Conservation (phyloP, 441 rosid species). For the Gossypium trilobum region DNA sequence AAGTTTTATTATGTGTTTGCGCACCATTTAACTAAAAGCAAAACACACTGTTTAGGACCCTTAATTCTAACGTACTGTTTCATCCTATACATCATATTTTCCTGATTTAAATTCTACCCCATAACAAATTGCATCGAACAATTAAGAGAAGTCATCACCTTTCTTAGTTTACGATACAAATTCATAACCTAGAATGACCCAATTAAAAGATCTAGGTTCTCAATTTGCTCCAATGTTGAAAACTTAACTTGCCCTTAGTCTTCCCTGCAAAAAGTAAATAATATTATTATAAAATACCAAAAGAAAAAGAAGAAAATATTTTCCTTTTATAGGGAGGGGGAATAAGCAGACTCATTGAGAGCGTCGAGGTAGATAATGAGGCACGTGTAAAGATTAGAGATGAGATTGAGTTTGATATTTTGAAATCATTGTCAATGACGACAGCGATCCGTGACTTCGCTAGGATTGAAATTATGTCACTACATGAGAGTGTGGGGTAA, state of each 20-base stretch:
- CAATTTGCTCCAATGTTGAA: conserved; percentile 59
- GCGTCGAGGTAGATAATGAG: conserved; percentile 58
- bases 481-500: conserved; percentile 49
- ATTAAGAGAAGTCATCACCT: conserved; percentile 29
- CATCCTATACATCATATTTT: too few species aligned
- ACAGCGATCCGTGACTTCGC: conserved; percentile 47
- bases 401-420: conserved; percentile 43
- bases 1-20: too few species aligned
- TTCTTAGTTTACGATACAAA: conserved; percentile 39
- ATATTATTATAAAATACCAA: background rate
- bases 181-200: conserved; percentile 41
- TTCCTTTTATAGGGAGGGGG: background rate
- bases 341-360: conserved; percentile 38
- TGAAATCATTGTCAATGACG: conserved; percentile 46
- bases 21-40: too few species aligned
- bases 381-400: conserved; percentile 53
- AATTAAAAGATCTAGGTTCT: conserved; percentile 66
- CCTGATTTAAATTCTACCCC: too few species aligned
- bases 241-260: conserved; percentile 65
- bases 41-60: too few species aligned
- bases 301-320: too few species aligned
- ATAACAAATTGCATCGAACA: conserved; percentile 41
- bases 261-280: conserved; percentile 31
- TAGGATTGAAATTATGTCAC: conserved; percentile 49
- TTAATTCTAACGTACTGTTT: too few species aligned